Percentiles rank a stretch among this genome's conserved stretches.
These are phyloP conservation scores for Carex pumila DNA, from an alignment of 176 grass and related monocot genomes.

Conservation along the genomic window DNA sequence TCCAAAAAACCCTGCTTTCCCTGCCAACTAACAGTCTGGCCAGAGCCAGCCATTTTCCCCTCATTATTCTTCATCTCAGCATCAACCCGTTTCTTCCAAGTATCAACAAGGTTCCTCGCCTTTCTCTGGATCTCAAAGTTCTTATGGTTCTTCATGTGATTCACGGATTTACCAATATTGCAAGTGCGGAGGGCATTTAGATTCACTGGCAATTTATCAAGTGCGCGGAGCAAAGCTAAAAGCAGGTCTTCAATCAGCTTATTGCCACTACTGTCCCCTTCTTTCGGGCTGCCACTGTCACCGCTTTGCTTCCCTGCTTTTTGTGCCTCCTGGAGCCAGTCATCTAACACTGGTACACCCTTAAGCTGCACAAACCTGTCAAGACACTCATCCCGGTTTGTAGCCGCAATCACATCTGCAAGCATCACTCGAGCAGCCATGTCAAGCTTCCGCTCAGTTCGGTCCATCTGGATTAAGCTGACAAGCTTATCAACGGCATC, in stretches of 20 bases:
- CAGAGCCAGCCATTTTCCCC: conserved; percentile 40
- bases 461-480: conserved; percentile 64
- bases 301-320: conserved; percentile 52
- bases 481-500: conserved; percentile 82
- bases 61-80: conserved; percentile 95
- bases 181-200: conserved; percentile 74
- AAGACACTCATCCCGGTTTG: conserved; percentile 58
- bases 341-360: conserved; percentile 70
- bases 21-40: conserved; percentile 57
- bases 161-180: conserved; percentile 94
- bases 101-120: conserved; percentile 80
- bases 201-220: conserved; percentile 85
- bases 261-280: conserved; percentile 59
- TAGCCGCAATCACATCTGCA: conserved; percentile 69
- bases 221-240: conserved; percentile 63
- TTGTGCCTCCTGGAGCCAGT: conserved; percentile 91
- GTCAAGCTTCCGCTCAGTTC: conserved; percentile 64
- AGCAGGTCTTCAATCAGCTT: conserved; percentile 67
- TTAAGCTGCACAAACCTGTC: conserved; percentile 66
- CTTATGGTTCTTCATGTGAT: conserved; percentile 80
- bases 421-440: conserved; percentile 49
- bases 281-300: conserved; percentile 68
- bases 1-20: conserved; percentile 59
- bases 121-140: conserved; percentile 85
- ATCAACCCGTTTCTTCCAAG: conserved; percentile 93